phyloP scores from a whole-genome alignment of 2,329 filamentous ascomycete genomes.

The Fusarium luffae region DNA sequence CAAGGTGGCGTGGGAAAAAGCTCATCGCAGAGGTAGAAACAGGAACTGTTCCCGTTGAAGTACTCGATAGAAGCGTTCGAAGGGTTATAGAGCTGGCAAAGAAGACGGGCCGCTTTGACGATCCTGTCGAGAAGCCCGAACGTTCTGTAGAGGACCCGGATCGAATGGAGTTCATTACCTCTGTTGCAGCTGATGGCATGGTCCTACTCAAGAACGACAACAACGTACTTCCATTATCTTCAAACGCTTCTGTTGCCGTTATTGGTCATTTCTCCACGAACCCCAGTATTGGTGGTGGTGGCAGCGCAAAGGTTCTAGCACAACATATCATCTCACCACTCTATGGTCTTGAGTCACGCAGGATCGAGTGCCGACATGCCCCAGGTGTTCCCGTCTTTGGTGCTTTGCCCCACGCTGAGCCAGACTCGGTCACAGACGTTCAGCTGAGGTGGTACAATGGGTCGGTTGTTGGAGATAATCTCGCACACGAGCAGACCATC shows the following conservation, averaged over 20 bases:
- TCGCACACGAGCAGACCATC: background rate
- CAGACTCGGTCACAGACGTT: background rate
- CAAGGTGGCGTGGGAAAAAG: background rate
- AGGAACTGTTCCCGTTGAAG: background rate
- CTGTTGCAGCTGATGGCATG: background rate
- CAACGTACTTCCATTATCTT: fast-evolving
- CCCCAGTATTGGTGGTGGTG: background rate
- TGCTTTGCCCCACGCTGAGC: background rate
- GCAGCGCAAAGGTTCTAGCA: conserved; percentile 9
- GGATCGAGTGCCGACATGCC: background rate
- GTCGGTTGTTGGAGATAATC: background rate
- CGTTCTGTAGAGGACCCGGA: background rate
- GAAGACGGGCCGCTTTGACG: background rate
- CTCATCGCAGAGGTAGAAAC: background rate
- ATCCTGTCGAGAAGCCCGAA: background rate
- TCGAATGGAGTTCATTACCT: background rate
- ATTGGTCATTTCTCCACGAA: background rate
- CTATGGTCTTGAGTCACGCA: background rate
- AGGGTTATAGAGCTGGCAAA: background rate
- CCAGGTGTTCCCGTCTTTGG: background rate
- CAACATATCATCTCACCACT: conserved; percentile 8
- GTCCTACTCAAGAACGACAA: conserved; percentile 4
- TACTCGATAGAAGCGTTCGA: background rate
- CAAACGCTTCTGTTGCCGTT: background rate
- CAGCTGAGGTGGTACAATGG: background rate